phyloP scores from a whole-genome alignment of 179 eudicot genomes.

The Spinacia oleracea region DNA sequence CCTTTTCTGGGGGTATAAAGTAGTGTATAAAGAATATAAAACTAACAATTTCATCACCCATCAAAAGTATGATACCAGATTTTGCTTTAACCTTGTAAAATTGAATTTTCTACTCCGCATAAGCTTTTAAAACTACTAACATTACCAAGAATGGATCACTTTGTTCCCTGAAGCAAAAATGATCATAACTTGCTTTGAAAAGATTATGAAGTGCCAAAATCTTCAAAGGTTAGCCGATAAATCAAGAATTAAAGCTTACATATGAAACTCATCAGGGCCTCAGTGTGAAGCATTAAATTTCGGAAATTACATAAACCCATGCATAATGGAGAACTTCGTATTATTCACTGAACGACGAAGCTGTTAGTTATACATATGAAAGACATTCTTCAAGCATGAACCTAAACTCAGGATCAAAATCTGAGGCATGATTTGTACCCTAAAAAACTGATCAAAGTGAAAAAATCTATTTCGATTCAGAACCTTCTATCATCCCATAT shows the following conservation, averaged over 20 bases:
- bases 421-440: slow-evolving; percentile 22
- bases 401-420: slow-evolving; percentile 16
- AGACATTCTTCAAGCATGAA: slow-evolving; percentile 27
- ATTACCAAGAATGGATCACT: background rate
- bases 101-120: too few relatives aligned
- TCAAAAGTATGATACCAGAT: too few relatives aligned
- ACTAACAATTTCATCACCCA: background rate
- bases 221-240: background rate
- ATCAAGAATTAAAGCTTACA: background rate
- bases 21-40: too few relatives aligned
- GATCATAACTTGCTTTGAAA: too few relatives aligned
- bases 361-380: slow-evolving; percentile 26
- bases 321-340: too few relatives aligned
- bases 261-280: background rate
- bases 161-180: too few relatives aligned
- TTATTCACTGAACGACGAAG: slow-evolving; percentile 9
- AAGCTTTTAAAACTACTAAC: too few relatives aligned
- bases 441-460: slow-evolving; percentile 4
- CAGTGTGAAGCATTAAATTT: background rate
- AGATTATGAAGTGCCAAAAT: background rate
- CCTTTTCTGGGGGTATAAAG: too few relatives aligned
- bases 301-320: slow-evolving; percentile 7
- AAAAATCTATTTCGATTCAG: slow-evolving; percentile 11
- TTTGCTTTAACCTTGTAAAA: too few relatives aligned
- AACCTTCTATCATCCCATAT: slow-evolving; percentile 9